These are phyloP conservation scores for Penicillium sp. DNA, from an alignment of 2,329 filamentous ascomycete species.

Conservation along the genomic window DNA sequence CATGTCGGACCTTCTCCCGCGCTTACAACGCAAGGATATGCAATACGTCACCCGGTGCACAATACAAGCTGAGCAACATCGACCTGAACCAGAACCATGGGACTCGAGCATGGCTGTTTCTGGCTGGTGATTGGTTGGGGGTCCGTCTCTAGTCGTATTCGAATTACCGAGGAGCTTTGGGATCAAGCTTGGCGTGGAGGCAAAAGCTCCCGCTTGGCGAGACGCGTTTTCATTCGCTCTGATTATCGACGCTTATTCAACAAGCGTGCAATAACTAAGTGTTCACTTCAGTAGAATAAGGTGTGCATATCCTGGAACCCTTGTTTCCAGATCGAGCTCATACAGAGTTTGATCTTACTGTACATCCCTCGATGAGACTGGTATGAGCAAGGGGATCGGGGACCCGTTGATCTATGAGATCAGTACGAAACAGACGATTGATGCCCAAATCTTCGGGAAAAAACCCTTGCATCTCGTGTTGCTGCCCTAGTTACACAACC, in stretches of 20 bases:
- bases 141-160: slow-evolving; percentile 13
- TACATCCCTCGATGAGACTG: background rate
- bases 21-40: slow-evolving; percentile 7
- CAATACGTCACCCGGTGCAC: slow-evolving; percentile 14
- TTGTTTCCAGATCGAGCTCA: background rate
- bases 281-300: background rate
- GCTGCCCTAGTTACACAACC: background rate
- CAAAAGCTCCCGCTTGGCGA: background rate
- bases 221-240: background rate
- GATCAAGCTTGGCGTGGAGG: background rate
- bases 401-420: slow-evolving; percentile 9
- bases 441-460: background rate
- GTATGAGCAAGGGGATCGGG: slow-evolving; percentile 16
- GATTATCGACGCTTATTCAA: background rate
- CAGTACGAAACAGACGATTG: background rate
- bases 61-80: slow-evolving; percentile 7
- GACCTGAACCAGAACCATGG: slow-evolving; percentile 20
- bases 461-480: slow-evolving; percentile 5
- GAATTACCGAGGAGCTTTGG: slow-evolving; percentile 10
- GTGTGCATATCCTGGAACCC: background rate
- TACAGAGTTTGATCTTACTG: background rate
- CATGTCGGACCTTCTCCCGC: slow-evolving; percentile 3
- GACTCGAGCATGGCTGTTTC: background rate
- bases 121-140: slow-evolving; percentile 12
- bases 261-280: background rate